A percentile compares a stretch with the other conserved stretches of the same genome.
phyloP scores from a whole-genome alignment of 495 filamentous ascomycete species.

The Trichocladium antarcticum region DNA sequence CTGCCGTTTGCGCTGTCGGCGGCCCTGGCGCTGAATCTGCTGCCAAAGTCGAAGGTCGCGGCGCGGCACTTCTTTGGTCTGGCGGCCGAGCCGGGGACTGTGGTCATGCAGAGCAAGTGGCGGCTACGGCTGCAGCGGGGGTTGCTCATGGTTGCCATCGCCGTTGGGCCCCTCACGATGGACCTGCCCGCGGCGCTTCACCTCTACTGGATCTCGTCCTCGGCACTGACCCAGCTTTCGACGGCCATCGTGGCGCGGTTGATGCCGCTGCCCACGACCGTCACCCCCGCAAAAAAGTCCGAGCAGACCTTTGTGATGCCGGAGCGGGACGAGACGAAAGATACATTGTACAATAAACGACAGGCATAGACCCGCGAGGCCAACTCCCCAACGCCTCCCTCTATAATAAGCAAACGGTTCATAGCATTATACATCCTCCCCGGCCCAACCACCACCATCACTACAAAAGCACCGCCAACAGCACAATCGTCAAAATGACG shows the following conservation, averaged over 20 bases:
- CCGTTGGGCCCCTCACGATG: constrained; percentile 38
- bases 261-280: constrained; percentile 19
- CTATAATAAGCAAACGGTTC: constrained; percentile 3
- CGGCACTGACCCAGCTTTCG: constrained; percentile 12
- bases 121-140: constrained; percentile 22
- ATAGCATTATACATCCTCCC: constrained; percentile 5
- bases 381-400: constrained; percentile 14
- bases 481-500: constrained; percentile 75
- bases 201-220: constrained; percentile 58
- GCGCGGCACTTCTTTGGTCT: constrained; percentile 13
- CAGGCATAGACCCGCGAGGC: constrained; percentile 6
- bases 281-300: background rate
- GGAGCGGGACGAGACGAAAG: background rate
- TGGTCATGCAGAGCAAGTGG: background rate
- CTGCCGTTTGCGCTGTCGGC: constrained; percentile 52
- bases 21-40: constrained; percentile 35
- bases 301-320: constrained; percentile 20
- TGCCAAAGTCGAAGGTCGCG: constrained; percentile 15
- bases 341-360: constrained; percentile 5
- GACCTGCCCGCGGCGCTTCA: constrained; percentile 53
- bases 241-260: constrained; percentile 7
- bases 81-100: background rate
- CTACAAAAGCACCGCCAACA: constrained; percentile 70
- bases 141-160: constrained; percentile 29
- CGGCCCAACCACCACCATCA: constrained; percentile 16